Percentiles rank a stretch among this genome's conserved stretches.
Evolutionary conservation across 768 basidiomycete genomes (phyloP).

Genomic region (Russula griseocarnosa): DNA sequence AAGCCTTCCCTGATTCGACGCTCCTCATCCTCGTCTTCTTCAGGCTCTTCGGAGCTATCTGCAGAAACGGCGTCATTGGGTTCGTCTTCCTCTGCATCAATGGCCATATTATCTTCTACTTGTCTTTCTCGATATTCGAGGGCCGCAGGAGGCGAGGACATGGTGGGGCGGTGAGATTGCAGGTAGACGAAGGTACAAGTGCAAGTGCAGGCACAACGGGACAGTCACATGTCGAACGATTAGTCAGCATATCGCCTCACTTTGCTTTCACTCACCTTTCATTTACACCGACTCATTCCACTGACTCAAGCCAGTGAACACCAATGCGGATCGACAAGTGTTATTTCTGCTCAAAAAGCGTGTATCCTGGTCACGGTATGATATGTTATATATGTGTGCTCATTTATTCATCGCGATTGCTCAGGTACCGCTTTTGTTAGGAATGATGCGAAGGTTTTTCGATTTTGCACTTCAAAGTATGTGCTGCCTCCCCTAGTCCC

Average conservation of each 20-base stretch:
- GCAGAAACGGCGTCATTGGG: constrained; percentile 58
- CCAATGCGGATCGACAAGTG: constrained; percentile 95
- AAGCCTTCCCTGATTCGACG: constrained; percentile 80
- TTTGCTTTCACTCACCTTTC: no score
- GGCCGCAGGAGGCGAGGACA: constrained; percentile 50
- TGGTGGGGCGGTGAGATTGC: constrained; percentile 35
- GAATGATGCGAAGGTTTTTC: constrained; percentile 96
- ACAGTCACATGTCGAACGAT: constrained; percentile 16
- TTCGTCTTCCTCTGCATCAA: constrained; percentile 43
- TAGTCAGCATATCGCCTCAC: constrained; percentile 15
- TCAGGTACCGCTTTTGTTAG: constrained; percentile 91
- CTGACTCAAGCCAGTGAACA: neutral
- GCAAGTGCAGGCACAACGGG: constrained; percentile 6
- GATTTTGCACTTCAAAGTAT: constrained; percentile 97
- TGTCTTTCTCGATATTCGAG: constrained; percentile 37
- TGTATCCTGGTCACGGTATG: constrained; percentile 93
- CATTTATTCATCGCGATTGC: neutral
- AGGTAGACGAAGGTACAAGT: constrained; percentile 9
- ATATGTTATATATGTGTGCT: constrained; percentile 22
- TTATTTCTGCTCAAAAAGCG: constrained; percentile 95
- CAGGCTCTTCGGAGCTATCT: constrained; percentile 86
- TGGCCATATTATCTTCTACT: constrained; percentile 59
- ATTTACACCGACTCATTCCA: neutral
- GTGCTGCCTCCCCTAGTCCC: constrained; percentile 30
- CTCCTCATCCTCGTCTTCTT: constrained; percentile 88